Base-by-base conservation (phyloP, 495 filamentous ascomycete genomes). In the Jackrogersella multiformis region DNA sequence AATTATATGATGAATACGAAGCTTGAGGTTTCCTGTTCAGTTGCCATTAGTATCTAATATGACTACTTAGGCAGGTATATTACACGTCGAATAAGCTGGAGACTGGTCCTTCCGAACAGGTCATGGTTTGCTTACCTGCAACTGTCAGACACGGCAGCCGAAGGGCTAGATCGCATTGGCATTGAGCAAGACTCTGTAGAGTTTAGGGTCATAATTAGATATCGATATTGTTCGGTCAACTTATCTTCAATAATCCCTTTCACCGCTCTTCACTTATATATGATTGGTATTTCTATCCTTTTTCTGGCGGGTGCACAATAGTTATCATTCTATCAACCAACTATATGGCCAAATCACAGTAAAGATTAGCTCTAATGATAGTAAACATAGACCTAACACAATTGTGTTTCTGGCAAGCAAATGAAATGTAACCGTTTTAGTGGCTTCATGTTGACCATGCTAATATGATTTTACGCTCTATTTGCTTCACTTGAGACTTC, bases 191-290 rank as follows among this genome's bases (percentile, higher is more conserved):
- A n/a, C 24, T 34, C 23, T 24, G 15, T 58, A 4, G 39, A 23
- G 35, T 45, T 62, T 56, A 36, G 34, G 55, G 26, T 51, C 45
- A 35, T 51, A n/a, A 28, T n/a, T n/a, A n/a, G n/a, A 1, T 10
- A 18, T 39, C 12, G 10, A 49, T 38, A 42, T 62, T 9, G 4
- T 9, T 46, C 35, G 30, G 24, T 15, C 21, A 56, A 68, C 8
- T 23, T 15, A 5, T 4, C 16, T 34, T 20, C 41, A 24, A 30
- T 55, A 16, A 56, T 58, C 12, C 15, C n/a, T n/a, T 51, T 60
- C 66, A 69, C 66, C 66, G 66, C 66, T 30, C 48, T 49, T 69
- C 49, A 4, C 12, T 32, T 61, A 57, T 68, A 63, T 68, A 68
- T 62, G 48, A 53, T 34, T 26, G 4, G 38, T 21, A 45, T 54